Evolutionary conservation across 768 basidiomycete species (phyloP).

Genomic region (Amanita fuliginea): DNA sequence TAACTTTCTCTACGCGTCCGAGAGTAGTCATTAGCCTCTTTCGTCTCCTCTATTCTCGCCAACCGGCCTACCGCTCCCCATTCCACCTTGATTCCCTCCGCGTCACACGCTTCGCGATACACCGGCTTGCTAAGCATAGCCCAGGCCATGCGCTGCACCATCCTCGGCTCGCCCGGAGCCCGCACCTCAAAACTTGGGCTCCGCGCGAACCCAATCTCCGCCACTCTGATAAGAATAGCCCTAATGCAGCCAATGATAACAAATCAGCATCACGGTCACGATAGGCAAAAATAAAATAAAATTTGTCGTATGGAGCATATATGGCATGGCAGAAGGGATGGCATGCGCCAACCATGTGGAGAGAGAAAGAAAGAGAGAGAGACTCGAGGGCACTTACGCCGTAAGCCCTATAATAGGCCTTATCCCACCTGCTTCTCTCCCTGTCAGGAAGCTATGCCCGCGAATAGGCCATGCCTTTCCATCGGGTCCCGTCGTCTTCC

Average conservation of each 20-base stretch:
- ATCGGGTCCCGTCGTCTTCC: slow-evolving; percentile 30
- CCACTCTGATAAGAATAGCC: slow-evolving; percentile 32
- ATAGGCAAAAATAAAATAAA: too few species aligned
- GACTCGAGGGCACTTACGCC: slow-evolving; percentile 45
- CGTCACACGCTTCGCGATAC: slow-evolving; percentile 26
- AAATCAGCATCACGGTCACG: not conserved
- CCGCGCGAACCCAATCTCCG: slow-evolving; percentile 32
- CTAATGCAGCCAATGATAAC: slow-evolving; percentile 13
- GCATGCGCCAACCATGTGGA: not conserved
- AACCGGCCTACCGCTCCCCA: slow-evolving; percentile 11
- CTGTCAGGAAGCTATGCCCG: slow-evolving; percentile 76
- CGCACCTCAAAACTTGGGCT: slow-evolving; percentile 33
- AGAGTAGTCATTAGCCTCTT: not conserved
- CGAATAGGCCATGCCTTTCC: slow-evolving; percentile 30
- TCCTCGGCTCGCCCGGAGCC: slow-evolving; percentile 21
- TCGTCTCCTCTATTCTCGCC: not conserved
- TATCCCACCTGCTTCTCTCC: slow-evolving; percentile 71
- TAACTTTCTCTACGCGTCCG: not conserved
- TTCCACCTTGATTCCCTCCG: slow-evolving; percentile 24
- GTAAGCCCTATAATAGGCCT: slow-evolving; percentile 88
- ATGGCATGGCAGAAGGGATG: too few species aligned
- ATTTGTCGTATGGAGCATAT: too few species aligned
- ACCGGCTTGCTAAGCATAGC: slow-evolving; percentile 24
- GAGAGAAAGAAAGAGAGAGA: not conserved
- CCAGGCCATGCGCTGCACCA: slow-evolving; percentile 32